A percentile compares a stretch with the other conserved stretches of the same genome.
These are phyloP conservation scores for Panicum miliaceum DNA, from an alignment of 176 grass and related monocot species.

Conservation along the genomic window DNA sequence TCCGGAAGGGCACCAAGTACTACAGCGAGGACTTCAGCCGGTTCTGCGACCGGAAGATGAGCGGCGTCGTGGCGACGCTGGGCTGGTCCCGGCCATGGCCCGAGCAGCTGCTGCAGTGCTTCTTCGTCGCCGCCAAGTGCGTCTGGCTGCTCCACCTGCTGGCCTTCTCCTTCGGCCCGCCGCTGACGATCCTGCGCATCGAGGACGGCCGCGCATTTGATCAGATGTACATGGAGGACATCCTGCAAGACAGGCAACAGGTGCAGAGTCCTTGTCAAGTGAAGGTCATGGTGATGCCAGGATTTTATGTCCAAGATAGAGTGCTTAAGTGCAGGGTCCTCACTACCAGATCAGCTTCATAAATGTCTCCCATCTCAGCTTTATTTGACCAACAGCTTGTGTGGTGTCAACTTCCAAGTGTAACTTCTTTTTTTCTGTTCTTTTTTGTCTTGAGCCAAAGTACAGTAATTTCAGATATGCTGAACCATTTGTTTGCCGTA, in stretches of 20 bases:
- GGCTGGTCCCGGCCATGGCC: constrained; percentile 82
- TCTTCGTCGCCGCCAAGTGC: constrained; percentile 89
- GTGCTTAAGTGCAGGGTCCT: constrained; percentile 87
- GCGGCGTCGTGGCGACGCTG: constrained; percentile 64
- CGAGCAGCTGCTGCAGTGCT: constrained; percentile 79
- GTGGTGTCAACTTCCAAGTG: constrained; percentile 19
- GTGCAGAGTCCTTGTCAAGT: constrained; percentile 48
- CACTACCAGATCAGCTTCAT: constrained; percentile 41
- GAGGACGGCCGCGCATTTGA: constrained; percentile 62
- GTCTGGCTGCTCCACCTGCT: constrained; percentile 91
- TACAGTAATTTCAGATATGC: constrained; percentile 8
- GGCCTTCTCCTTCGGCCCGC: constrained; percentile 77
- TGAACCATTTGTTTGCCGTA: constrained; percentile 37
- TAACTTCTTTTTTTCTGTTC: background rate
- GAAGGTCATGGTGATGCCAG: constrained; percentile 81
- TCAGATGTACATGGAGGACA: constrained; percentile 81
- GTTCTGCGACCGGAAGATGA: constrained; percentile 96
- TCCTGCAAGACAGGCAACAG: constrained; percentile 55
- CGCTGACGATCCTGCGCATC: constrained; percentile 60
- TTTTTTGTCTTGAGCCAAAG: background rate
- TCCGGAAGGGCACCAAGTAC: constrained; percentile 80
- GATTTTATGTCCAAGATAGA: constrained; percentile 81
- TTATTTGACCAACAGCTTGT: constrained; percentile 17
- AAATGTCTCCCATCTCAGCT: constrained; percentile 23
- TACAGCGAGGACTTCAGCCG: constrained; percentile 83